Evolutionary conservation across 441 rosid species (phyloP).

Genomic region (Biscutella laevigata): DNA sequence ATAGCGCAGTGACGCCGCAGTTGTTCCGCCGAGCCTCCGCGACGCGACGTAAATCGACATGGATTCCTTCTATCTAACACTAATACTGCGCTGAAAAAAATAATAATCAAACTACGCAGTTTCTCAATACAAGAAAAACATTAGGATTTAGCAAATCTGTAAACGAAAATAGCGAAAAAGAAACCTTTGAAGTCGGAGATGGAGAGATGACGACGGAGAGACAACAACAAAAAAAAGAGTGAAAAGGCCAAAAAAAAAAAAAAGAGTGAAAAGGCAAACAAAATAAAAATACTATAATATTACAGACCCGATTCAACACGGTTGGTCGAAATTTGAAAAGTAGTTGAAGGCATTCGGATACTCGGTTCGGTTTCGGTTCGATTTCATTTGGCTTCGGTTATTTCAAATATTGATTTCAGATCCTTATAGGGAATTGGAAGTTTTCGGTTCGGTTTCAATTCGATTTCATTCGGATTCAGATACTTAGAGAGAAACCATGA

Average conservation of each 20-base stretch:
- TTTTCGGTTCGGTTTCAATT: too few relatives aligned
- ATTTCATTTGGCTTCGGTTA: too few relatives aligned
- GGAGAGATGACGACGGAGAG: too few relatives aligned
- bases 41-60: conserved; percentile 47
- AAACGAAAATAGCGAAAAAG: background rate
- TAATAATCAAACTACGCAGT: conserved; percentile 5
- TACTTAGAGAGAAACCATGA: too few relatives aligned
- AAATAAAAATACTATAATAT: background rate
- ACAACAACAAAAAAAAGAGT: too few relatives aligned
- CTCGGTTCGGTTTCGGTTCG: too few relatives aligned
- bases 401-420: too few relatives aligned
- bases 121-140: background rate
- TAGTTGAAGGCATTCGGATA: too few relatives aligned
- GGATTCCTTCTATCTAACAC: conserved; percentile 11
- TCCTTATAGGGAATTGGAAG: too few relatives aligned
- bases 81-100: conserved; percentile 17
- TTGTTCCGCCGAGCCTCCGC: conserved; percentile 45
- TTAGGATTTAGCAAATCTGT: conserved; percentile 1
- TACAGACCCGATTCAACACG: background rate
- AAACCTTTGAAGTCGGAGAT: conserved; percentile 17
- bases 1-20: conserved; percentile 36
- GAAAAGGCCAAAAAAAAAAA: too few relatives aligned
- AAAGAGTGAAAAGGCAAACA: conserved; percentile 11
- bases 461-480: too few relatives aligned
- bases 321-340: conserved; percentile 7